Evolutionary conservation across 192 early-diverging fungal genomes (phyloP), one percentile per base, ranked within the genome.

Genomic region (Pilobolus umbonatus): DNA sequence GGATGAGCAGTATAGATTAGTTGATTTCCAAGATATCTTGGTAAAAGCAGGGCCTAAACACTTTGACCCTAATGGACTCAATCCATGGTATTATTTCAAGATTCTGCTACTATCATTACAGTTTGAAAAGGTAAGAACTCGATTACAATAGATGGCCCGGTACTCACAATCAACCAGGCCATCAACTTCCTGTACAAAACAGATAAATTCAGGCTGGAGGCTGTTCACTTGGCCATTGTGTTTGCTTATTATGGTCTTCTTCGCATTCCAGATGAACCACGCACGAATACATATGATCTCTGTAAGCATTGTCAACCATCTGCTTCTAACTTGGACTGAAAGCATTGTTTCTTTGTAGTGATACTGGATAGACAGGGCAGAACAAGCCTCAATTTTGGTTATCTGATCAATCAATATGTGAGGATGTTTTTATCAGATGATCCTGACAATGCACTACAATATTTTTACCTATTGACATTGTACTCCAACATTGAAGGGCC

Each of bases 191-290:
- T 95, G 28, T 76, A 76, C 35, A 80, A 81, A 53, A 57, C 75
- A n/a, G 84, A 80, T 19, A 69, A 62, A 3, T 88, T 77, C 68
- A 69, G 77, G 19, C 65, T 91, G 11, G 94, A 99, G 57, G 94
- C 91, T 10, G 84, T 98, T 11, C 95, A 98, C 60, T 87, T 96
- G 73, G 92, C 88, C 21, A 83, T 96, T 38, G 79, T 86, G 2
- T 67, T 95, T 69, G 87, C 82, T 1, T 84, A 89, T 67, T 82
- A 87, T 58, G 88, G 93, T 10, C 62, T 91, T 44, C 72, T 98
- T n/a, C 76, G 82, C 19, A 80, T 91, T 30, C 88, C 92, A 7
- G 61, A 83, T 4, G 74, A 65, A 38, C 76, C 82, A 12, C 69
- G 74, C 25, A 65, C 72, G 11, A 60, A 78, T 6, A 65, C 68